phyloP scores from a whole-genome alignment of 108 stramenopile species.

The Chaetoceros tenuissimus region DNA sequence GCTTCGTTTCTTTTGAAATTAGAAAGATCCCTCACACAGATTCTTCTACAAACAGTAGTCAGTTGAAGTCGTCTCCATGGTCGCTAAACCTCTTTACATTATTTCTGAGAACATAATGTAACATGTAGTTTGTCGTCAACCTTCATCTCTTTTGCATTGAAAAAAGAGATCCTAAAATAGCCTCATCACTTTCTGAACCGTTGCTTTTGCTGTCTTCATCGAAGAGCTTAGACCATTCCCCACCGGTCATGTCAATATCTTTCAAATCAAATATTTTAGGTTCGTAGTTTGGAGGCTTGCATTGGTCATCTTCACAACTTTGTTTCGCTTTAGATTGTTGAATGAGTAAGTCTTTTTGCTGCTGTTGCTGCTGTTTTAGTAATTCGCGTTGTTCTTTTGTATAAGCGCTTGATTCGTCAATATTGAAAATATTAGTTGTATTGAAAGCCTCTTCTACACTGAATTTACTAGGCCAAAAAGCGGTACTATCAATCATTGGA shows the following conservation, averaged over 20 bases:
- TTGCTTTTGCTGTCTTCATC: background rate
- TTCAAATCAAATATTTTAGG: background rate
- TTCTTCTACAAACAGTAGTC: no score
- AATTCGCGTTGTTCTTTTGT: background rate
- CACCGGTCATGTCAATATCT: background rate
- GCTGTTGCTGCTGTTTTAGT: background rate
- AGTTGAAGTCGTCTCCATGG: no score
- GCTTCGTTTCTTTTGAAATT: no score
- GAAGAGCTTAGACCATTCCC: background rate
- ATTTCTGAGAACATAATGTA: no score
- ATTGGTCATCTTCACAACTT: background rate
- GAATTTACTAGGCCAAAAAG: slow-evolving; percentile 41
- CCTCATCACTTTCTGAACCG: background rate
- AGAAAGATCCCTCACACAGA: no score
- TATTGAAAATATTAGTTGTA: background rate
- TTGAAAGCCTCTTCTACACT: slow-evolving; percentile 23
- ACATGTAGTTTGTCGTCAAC: no score
- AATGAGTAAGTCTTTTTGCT: background rate
- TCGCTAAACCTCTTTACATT: no score
- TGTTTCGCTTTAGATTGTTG: background rate
- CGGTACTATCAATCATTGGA: slow-evolving; percentile 12
- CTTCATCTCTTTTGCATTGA: background rate
- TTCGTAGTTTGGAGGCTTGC: background rate
- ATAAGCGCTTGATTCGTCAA: background rate
- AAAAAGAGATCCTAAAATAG: background rate